phyloP scores from a whole-genome alignment of 805 yeast species.

The Pichia californica region DNA sequence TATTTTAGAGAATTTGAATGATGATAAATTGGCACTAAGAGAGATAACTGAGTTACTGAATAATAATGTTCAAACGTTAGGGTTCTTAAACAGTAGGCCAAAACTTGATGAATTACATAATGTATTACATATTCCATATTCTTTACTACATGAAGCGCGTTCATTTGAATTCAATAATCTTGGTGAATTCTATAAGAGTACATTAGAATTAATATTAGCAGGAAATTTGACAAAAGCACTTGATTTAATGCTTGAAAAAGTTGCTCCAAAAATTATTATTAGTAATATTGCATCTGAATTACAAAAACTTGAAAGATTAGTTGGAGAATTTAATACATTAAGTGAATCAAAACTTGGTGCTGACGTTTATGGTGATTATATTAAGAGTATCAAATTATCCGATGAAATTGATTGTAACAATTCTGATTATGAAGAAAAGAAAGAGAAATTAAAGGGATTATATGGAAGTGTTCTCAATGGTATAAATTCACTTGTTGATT shows the following conservation, averaged over 20 bases:
- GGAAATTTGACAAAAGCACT: conserved; percentile 59
- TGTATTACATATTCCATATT: conserved; percentile 41
- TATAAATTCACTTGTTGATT: conserved; percentile 35
- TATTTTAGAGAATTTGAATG: conserved; percentile 50
- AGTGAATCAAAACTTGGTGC: conserved; percentile 52
- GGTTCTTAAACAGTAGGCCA: conserved; percentile 22
- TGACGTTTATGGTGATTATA: conserved; percentile 48
- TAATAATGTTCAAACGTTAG: conserved; percentile 26
- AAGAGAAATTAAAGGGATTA: conserved; percentile 14
- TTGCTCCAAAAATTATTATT: conserved; percentile 71
- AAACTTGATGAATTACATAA: conserved; percentile 33
- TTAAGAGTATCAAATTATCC: conserved; percentile 25
- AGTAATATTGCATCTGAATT: conserved; percentile 29
- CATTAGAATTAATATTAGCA: conserved; percentile 57
- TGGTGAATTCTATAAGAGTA: conserved; percentile 53
- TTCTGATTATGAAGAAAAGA: conserved; percentile 8
- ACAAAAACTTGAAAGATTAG: conserved; percentile 32
- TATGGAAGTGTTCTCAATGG: conserved; percentile 39
- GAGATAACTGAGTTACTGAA: conserved; percentile 35
- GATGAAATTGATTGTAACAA: conserved; percentile 5
- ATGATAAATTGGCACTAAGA: conserved; percentile 39
- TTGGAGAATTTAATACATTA: conserved; percentile 36
- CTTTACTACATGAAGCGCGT: conserved; percentile 46
- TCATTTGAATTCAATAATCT: conserved; percentile 48
- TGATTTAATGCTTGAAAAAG: conserved; percentile 40